Evolutionary conservation across 306 rosid genomes (phyloP).

Genomic region (Vigna hirtella): DNA sequence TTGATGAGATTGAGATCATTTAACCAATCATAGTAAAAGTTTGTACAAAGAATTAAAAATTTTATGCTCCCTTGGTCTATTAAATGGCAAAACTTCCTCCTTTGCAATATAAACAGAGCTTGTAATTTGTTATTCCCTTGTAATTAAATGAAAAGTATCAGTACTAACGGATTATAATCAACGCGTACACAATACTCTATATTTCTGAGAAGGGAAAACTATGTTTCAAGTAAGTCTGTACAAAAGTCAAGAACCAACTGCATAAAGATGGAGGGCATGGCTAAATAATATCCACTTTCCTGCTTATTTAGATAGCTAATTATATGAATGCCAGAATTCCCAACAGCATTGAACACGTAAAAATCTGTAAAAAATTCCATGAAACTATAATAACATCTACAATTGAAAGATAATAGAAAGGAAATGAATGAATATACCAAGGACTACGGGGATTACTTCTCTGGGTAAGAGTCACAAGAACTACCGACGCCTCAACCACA

Average conservation of each 20-base stretch:
- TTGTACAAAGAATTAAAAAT: not conserved
- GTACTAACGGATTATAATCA: conserved; percentile 24
- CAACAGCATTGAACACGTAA: conserved; percentile 31
- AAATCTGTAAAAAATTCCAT: not conserved
- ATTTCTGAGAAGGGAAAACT: conserved; percentile 17
- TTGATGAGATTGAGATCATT: conserved; percentile 18
- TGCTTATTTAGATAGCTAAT: conserved; percentile 38
- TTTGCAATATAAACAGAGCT: not conserved
- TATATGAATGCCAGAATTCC: conserved; percentile 30
- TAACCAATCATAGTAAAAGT: conserved; percentile 15
- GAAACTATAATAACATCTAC: conserved; percentile 21
- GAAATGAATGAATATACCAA: conserved; percentile 60
- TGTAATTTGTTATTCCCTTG: not conserved
- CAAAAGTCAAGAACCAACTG: conserved; percentile 27
- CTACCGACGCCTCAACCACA: conserved; percentile 80
- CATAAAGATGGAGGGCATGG: conserved; percentile 3
- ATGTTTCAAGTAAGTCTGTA: conserved; percentile 21
- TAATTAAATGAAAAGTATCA: conserved; percentile 29
- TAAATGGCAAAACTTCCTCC: conserved; percentile 27
- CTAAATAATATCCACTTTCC: conserved; percentile 10
- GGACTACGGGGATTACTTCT: conserved; percentile 84
- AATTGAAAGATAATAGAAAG: conserved; percentile 28
- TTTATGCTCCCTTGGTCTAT: not conserved
- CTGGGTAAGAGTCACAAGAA: conserved; percentile 69
- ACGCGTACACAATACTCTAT: conserved; percentile 19